Evolutionary conservation across 2,329 filamentous ascomycete genomes (phyloP), one percentile per base, ranked within the genome.

Genomic region (Alternaria consortialis): DNA sequence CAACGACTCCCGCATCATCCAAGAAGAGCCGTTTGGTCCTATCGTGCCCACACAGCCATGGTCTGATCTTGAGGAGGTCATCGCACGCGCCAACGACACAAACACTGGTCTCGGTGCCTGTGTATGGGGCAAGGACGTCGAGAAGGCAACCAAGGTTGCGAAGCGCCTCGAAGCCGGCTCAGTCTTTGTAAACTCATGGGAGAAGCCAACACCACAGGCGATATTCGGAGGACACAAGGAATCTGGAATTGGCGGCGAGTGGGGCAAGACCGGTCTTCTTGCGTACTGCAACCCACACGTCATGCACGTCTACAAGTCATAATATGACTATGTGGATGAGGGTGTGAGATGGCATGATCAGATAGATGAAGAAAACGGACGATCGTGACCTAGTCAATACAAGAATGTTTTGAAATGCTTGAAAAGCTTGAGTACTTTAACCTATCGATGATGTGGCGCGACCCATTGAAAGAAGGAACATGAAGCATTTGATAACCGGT

Each of bases 191-290:
- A 88, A 88, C 75, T 82, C 79, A 20, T 83, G 76, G 60, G 80
- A 83, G 72, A 81, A 82, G 72, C 78, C 80, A 0, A 82, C 79
- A 4, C 80, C 83, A 0, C 76, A 80, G 65, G 83, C 82, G 5
- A 74, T 80, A 67, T 94, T 94, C 68, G 90, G 90, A 55, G 92
- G 93, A 0, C 92, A 86, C 84, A 94, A 94, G 81, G 86, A 93
- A 80, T 87, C 84, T 27, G 92, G 92, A 63, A 91, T 93, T 58
- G 92, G 92, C 44, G 88, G 91, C 58, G 92, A 96, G 78, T 83
- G 80, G 81, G 75, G 75, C 47, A 77, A 68, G 64, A 76, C 74
- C 34, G 82, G 82, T 51, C 69, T 83, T 56, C 76, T 83, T 61
- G 77, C 81, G 6, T 83, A 82, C 70, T 81, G 79, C 75, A 84